Conservation (phyloP, 2,329 filamentous ascomycete species). For the Fusarium sp. region DNA sequence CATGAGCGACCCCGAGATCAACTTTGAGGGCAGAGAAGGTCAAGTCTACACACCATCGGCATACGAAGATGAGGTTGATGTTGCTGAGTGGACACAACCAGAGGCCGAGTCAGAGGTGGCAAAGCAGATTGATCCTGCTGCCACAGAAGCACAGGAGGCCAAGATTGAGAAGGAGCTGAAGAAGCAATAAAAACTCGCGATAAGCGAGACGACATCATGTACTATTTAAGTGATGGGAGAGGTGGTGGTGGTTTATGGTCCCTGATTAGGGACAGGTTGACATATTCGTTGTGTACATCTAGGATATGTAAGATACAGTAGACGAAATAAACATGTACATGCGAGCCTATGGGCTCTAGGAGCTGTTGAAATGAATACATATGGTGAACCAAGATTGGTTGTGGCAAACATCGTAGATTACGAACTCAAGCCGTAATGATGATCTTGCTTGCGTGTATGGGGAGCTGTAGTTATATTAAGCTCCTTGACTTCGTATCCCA, state of each 20-base stretch:
- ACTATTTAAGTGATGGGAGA: conserved; percentile 16
- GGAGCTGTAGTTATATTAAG: neutral
- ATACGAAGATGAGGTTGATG: conserved; percentile 49
- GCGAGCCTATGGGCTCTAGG: neutral
- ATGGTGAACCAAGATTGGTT: neutral
- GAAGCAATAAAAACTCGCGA: conserved; percentile 18
- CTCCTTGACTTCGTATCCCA: neutral
- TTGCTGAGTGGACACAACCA: conserved; percentile 38
- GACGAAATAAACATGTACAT: conserved; percentile 20
- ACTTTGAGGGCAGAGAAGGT: conserved; percentile 60
- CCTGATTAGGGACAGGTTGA: conserved; percentile 4
- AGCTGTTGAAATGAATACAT: neutral
- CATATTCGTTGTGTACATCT: conserved; percentile 38
- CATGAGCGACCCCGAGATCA: conserved; percentile 71
- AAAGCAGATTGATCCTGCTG: conserved; percentile 24
- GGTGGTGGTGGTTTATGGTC: neutral
- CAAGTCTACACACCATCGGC: conserved; percentile 59
- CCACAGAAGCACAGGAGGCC: conserved; percentile 19
- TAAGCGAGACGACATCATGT: conserved; percentile 15
- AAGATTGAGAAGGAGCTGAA: conserved; percentile 38
- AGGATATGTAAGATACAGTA: conserved; percentile 42
- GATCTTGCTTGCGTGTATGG: too few species aligned
- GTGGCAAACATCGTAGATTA: neutral
- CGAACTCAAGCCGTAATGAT: neutral
- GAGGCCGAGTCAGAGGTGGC: conserved; percentile 27